phyloP scores from a whole-genome alignment of 2,329 filamentous ascomycete species.

The Aspergillus neotritici region DNA sequence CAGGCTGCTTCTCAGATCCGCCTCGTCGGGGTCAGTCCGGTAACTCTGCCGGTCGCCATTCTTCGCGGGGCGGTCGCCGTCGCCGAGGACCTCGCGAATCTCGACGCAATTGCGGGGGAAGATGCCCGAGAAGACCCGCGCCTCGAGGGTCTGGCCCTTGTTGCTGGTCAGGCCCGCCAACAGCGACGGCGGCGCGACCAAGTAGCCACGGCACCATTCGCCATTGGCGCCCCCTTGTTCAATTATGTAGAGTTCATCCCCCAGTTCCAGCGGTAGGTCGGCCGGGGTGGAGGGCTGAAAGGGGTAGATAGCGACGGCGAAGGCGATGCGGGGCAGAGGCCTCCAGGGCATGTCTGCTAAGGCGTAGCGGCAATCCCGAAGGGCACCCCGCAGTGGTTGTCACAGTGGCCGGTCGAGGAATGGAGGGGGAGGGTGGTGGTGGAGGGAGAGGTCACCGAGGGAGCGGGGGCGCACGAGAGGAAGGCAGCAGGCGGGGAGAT shows the following conservation, averaged over 20 bases:
- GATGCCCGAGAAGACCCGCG: conserved; percentile 95
- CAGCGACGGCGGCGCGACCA: conserved; percentile 88
- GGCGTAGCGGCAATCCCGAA: conserved; percentile 11
- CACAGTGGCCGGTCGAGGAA: conserved; percentile 21
- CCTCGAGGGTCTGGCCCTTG: conserved; percentile 89
- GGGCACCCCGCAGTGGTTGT: conserved; percentile 18
- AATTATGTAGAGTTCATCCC: conserved; percentile 98
- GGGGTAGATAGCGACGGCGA: conserved; percentile 92
- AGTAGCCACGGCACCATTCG: conserved; percentile 90
- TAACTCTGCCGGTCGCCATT: conserved; percentile 34
- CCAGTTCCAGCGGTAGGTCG: conserved; percentile 93
- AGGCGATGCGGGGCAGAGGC: conserved; percentile 93
- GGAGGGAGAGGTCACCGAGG: conserved; percentile 5
- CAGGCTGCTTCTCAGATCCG: conserved; percentile 25
- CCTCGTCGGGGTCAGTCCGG: conserved; percentile 26
- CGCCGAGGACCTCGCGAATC: conserved; percentile 83
- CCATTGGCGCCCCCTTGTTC: conserved; percentile 82
- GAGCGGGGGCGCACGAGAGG: conserved; percentile 11
- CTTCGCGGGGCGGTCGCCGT: conserved; percentile 48
- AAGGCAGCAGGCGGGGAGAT: conserved; percentile 12
- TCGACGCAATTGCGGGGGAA: conserved; percentile 94
- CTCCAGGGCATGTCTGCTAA: conserved; percentile 77
- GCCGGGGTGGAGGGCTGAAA: conserved; percentile 81
- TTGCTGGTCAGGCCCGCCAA: conserved; percentile 84
- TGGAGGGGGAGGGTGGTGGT: conserved; percentile 15